phyloP scores from a whole-genome alignment of 208 protist species.

The Perkinsela sp. region DNA sequence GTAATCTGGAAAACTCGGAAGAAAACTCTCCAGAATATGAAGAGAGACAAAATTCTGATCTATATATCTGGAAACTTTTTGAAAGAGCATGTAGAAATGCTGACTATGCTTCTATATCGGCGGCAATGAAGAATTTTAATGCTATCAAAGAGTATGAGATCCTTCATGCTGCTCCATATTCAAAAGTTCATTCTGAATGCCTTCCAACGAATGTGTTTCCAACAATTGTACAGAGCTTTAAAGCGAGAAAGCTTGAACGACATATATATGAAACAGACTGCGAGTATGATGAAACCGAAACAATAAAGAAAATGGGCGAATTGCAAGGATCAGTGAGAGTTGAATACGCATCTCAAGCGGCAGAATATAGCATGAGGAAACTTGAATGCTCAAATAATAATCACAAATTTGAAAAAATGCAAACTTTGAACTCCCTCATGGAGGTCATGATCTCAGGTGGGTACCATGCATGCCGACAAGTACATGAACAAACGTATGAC shows the following conservation, averaged over 20 bases:
- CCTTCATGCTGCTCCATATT: neutral
- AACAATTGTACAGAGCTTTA: neutral
- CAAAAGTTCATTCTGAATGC: no score
- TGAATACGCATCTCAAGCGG: neutral
- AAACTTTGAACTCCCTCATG: neutral
- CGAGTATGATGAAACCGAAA: neutral
- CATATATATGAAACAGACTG: neutral
- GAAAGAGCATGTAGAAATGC: neutral
- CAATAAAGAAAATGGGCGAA: neutral
- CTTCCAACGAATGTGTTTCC: neutral
- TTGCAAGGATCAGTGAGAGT: neutral
- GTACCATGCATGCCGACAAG: slow-evolving; percentile 4
- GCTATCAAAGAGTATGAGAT: neutral
- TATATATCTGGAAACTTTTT: neutral
- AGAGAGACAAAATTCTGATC: neutral
- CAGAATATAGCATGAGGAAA: neutral
- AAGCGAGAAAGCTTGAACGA: neutral
- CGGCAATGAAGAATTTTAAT: neutral
- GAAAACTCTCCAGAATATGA: neutral
- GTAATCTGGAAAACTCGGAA: neutral
- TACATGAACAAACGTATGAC: slow-evolving; percentile 34
- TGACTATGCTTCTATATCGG: neutral
- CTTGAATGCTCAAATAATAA: neutral
- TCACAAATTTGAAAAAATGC: neutral
- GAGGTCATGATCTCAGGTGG: neutral